phyloP scores from a whole-genome alignment of 345 rosid genomes.

The Camelina neglecta region DNA sequence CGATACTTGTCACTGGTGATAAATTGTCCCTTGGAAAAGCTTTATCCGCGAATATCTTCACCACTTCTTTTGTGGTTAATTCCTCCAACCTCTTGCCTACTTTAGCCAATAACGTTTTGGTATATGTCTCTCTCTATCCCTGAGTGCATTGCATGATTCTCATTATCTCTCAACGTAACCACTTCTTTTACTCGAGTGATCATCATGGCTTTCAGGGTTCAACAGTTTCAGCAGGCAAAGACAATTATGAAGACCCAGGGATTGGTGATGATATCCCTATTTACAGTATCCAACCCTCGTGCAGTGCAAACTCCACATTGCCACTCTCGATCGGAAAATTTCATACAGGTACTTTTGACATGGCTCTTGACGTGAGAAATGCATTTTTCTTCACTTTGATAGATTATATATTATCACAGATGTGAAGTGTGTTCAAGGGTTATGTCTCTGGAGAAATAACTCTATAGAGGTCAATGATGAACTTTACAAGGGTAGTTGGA shows the following conservation, averaged over 20 bases:
- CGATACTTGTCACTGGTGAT: constrained; percentile 66
- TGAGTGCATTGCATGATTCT: not conserved
- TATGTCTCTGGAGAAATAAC: constrained; percentile 69
- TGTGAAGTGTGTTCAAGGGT: constrained; percentile 64
- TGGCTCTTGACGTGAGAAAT: not conserved
- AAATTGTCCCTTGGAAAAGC: constrained; percentile 70
- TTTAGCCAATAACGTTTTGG: constrained; percentile 57
- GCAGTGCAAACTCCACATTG: constrained; percentile 54
- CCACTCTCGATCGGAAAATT: constrained; percentile 35
- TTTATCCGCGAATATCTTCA: constrained; percentile 57
- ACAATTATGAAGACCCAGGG: constrained; percentile 62
- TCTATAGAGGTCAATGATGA: constrained; percentile 70
- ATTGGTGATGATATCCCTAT: constrained; percentile 51
- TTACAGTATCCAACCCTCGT: constrained; percentile 58
- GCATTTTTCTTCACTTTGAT: not conserved
- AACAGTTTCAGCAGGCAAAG: constrained; percentile 36
- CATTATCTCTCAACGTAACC: constrained; percentile 1
- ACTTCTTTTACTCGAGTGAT: constrained; percentile 17
- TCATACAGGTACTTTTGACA: constrained; percentile 9
- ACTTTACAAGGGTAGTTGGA: constrained; percentile 64
- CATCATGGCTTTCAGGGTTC: constrained; percentile 63
- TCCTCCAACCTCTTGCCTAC: constrained; percentile 49
- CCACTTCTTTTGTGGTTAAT: constrained; percentile 46
- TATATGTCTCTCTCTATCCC: constrained; percentile 42
- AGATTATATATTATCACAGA: constrained; percentile 41